These are phyloP conservation scores for Hibiscus syriacus DNA, from an alignment of 345 rosid species.

Conservation along the genomic window DNA sequence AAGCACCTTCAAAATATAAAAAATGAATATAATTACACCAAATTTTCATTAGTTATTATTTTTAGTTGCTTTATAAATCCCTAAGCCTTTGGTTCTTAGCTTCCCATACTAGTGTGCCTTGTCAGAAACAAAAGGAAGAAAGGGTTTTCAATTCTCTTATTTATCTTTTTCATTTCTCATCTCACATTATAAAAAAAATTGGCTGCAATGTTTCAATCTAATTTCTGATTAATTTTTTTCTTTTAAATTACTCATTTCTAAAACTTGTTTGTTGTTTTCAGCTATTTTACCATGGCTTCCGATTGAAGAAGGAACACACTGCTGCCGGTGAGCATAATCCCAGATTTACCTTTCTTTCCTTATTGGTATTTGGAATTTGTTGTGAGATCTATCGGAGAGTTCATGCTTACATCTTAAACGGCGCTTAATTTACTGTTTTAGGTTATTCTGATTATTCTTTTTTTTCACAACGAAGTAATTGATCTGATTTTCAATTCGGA, in stretches of 20 bases:
- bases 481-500: background rate
- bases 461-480: background rate
- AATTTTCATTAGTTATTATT: background rate
- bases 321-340: slow-evolving; percentile 41
- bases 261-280: slow-evolving; percentile 2
- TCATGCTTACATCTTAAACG: background rate
- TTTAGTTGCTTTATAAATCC: background rate
- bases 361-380: background rate
- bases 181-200: background rate
- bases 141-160: background rate
- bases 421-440: background rate
- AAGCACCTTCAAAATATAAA: too few species aligned
- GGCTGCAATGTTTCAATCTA: background rate
- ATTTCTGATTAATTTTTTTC: background rate
- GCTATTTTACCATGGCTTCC: slow-evolving; percentile 45
- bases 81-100: background rate
- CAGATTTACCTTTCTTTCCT: background rate
- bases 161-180: background rate
- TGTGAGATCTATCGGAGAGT: slow-evolving; percentile 2
- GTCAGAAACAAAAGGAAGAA: background rate
- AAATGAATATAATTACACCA: too few species aligned
- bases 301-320: slow-evolving; percentile 38
- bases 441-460: background rate
- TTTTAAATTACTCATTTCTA: background rate
- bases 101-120: background rate